A percentile compares a stretch with the other conserved stretches of the same genome.
Evolutionary conservation across 2,329 filamentous ascomycete genomes (phyloP).

Genomic region (Rutstroemia sydowiana): DNA sequence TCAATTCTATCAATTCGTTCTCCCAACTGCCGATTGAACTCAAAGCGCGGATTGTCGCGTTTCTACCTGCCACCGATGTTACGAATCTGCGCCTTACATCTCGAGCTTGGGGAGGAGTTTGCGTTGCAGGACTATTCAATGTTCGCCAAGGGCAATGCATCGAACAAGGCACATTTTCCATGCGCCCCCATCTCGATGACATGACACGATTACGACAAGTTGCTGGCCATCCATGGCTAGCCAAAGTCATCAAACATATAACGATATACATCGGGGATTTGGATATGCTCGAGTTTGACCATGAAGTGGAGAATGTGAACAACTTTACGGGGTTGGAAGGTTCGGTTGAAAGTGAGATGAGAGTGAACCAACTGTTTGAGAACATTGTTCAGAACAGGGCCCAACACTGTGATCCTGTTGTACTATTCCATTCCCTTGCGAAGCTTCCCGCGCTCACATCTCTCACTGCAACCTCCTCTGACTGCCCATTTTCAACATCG

Average conservation of each 20-base stretch:
- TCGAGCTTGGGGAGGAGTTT: not conserved
- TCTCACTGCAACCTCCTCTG: not conserved
- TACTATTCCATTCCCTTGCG: not conserved
- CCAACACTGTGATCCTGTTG: not conserved
- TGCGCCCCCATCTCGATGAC: constrained; percentile 4
- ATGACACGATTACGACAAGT: constrained; percentile 1
- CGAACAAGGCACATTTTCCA: constrained; percentile 1
- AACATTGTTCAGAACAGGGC: constrained; percentile 1
- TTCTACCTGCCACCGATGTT: constrained; percentile 4
- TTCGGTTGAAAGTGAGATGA: not conserved
- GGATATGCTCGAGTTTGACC: constrained; percentile 7
- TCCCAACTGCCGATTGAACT: constrained; percentile 1
- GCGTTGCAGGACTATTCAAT: constrained; percentile 2
- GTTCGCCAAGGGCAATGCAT: not conserved
- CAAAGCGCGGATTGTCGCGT: not conserved
- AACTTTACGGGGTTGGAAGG: not conserved
- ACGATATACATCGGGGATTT: constrained; percentile 8
- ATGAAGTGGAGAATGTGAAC: constrained; percentile 7
- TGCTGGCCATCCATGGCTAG: constrained; percentile 3
- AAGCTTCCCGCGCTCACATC: not conserved
- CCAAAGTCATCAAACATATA: constrained; percentile 1
- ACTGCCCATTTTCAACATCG: constrained; percentile 3
- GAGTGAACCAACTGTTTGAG: not conserved
- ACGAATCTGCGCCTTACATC: constrained; percentile 1
- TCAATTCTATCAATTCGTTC: not conserved